Conservation (phyloP, 2,329 filamentous ascomycete genomes). For the Aspergillus sp. region DNA sequence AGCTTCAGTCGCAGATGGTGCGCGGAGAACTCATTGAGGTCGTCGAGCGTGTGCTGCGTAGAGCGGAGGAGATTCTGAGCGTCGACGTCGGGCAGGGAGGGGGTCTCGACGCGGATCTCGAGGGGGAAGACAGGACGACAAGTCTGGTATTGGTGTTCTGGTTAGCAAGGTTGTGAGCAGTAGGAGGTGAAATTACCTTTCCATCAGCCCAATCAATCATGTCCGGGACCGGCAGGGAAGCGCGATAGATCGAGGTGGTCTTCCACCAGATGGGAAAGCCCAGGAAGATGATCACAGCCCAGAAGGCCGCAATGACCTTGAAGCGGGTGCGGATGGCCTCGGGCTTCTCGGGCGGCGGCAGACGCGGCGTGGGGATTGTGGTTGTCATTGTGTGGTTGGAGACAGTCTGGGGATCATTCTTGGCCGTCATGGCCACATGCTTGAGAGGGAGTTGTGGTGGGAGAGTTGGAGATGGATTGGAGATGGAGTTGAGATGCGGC, state of each 20-base stretch:
- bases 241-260: slow-evolving; percentile 90
- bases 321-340: slow-evolving; percentile 70
- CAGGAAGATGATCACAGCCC: slow-evolving; percentile 78
- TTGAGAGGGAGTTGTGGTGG: slow-evolving; percentile 21
- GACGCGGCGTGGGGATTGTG: slow-evolving; percentile 33
- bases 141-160: slow-evolving; percentile 56
- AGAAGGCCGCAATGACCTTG: slow-evolving; percentile 82
- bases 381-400: slow-evolving; percentile 23
- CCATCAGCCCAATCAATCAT: slow-evolving; percentile 94
- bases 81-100: slow-evolving; percentile 65
- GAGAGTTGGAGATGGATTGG: slow-evolving; percentile 18
- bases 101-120: slow-evolving; percentile 74
- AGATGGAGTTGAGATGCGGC: slow-evolving; percentile 18
- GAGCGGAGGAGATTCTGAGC: slow-evolving; percentile 72
- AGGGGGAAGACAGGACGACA: slow-evolving; percentile 88
- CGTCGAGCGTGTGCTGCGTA: slow-evolving; percentile 85
- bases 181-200: slow-evolving; percentile 58
- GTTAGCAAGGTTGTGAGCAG: background rate
- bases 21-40: slow-evolving; percentile 80
- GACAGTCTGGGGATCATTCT: slow-evolving; percentile 34
- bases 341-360: slow-evolving; percentile 75
- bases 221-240: slow-evolving; percentile 74
- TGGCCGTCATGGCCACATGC: slow-evolving; percentile 40
- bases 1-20: slow-evolving; percentile 77
- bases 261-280: slow-evolving; percentile 95